These are phyloP conservation scores for Aegilops tauschii DNA, from an alignment of 176 grass and related monocot genomes.

Conservation along the genomic window DNA sequence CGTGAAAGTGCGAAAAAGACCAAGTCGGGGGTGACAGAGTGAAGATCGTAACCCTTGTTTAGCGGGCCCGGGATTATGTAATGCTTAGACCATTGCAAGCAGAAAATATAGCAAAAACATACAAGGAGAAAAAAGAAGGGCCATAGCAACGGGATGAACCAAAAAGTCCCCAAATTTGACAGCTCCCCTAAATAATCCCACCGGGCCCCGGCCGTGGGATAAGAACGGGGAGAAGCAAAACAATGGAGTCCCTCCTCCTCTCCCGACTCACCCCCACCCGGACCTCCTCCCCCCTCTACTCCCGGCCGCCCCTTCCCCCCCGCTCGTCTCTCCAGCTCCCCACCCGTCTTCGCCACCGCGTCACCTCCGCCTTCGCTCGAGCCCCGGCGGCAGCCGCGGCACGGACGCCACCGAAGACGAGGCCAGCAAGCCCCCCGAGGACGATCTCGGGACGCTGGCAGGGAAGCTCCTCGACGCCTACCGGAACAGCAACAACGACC, in stretches of 20 bases:
- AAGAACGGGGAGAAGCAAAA: neutral
- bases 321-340: constrained; percentile 11
- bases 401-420: constrained; percentile 8
- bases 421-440: neutral
- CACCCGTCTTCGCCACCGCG: constrained; percentile 1
- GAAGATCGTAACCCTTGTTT: too few species aligned
- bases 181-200: neutral
- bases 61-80: too few species aligned
- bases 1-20: too few species aligned
- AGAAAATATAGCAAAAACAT: neutral
- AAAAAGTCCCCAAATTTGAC: neutral
- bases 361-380: constrained; percentile 1
- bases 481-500: constrained; percentile 27
- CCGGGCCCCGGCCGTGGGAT: neutral
- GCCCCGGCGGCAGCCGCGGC: neutral
- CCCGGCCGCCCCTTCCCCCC: neutral
- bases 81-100: neutral
- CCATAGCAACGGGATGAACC: neutral
- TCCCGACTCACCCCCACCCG: constrained; percentile 21
- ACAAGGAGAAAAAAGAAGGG: neutral
- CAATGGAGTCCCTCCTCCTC: constrained; percentile 33
- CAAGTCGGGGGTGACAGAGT: too few species aligned
- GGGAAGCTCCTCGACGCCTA: constrained; percentile 28
- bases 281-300: neutral
- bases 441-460: neutral